Evolutionary conservation across 768 basidiomycete genomes (phyloP).

Genomic region (Hemileccinum rubropunctum): DNA sequence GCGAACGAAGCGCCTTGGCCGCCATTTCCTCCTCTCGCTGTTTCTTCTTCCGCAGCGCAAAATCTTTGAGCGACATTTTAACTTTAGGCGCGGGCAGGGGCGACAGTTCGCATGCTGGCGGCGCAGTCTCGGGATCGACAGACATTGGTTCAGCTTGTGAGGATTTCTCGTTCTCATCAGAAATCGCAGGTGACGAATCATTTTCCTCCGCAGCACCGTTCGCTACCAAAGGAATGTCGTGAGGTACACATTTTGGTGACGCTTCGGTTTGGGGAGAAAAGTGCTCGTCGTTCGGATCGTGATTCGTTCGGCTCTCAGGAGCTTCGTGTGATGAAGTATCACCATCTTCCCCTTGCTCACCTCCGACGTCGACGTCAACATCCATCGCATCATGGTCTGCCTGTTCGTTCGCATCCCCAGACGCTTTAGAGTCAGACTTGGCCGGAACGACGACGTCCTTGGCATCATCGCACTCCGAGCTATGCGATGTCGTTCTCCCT

Average conservation of each 20-base stretch:
- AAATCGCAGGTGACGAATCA: background rate
- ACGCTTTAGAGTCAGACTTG: background rate
- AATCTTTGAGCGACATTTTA: slow-evolving; percentile 56
- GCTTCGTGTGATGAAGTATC: background rate
- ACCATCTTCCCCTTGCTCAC: background rate
- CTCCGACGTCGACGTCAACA: slow-evolving; percentile 15
- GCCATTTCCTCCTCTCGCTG: slow-evolving; percentile 45
- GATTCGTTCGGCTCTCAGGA: background rate
- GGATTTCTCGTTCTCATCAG: slow-evolving; percentile 1
- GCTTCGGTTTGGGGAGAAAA: slow-evolving; percentile 4
- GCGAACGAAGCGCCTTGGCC: slow-evolving; percentile 26
- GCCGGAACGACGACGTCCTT: background rate
- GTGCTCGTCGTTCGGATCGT: background rate
- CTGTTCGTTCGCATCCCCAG: background rate
- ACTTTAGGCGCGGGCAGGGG: slow-evolving; percentile 47
- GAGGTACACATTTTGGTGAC: background rate
- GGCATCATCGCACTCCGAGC: background rate
- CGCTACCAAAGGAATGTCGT: background rate
- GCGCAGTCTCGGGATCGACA: slow-evolving; percentile 6
- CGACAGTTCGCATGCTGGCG: slow-evolving; percentile 19
- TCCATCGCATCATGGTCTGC: slow-evolving; percentile 21
- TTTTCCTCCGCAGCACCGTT: background rate
- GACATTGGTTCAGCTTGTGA: slow-evolving; percentile 9
- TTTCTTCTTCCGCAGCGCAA: slow-evolving; percentile 53
- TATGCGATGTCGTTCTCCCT: background rate